A percentile compares a stretch with the other conserved stretches of the same genome.
These are phyloP conservation scores for Cucurbita moschata DNA, from an alignment of 306 rosid genomes.

Conservation along the genomic window DNA sequence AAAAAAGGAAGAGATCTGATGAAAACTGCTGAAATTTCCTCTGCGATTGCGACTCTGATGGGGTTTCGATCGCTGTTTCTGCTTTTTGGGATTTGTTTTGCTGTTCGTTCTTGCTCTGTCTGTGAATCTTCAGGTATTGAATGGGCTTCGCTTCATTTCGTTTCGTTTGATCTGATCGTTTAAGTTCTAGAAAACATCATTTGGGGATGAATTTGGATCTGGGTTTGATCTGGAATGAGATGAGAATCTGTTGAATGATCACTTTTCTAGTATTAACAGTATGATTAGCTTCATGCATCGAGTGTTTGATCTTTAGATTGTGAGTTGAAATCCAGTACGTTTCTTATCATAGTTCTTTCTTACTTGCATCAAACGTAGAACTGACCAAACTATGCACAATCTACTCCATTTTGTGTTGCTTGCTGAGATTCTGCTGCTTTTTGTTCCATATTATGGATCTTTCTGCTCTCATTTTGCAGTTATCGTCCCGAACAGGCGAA, in stretches of 20 bases:
- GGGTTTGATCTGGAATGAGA: conserved; percentile 4
- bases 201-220: conserved; percentile 12
- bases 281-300: background rate
- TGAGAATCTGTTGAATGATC: background rate
- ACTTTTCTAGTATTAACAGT: background rate
- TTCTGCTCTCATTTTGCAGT: conserved; percentile 1
- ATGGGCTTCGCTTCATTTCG: conserved; percentile 9
- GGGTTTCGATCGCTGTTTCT: conserved; percentile 28
- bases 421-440: background rate
- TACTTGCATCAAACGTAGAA: background rate
- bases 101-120: conserved; percentile 21
- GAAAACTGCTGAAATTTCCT: conserved; percentile 15
- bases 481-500: background rate
- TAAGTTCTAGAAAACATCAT: background rate
- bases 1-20: conserved; percentile 23
- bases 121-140: conserved; percentile 64
- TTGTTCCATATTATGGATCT: background rate
- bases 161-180: conserved; percentile 7
- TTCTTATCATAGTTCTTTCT: background rate
- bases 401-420: background rate
- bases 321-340: background rate
- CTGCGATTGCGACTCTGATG: conserved; percentile 28
- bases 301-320: background rate
- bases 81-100: conserved; percentile 33
- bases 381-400: background rate